Evolutionary conservation across 2,329 filamentous ascomycete species (phyloP).

Genomic region (Tolypocladium guangdongense): DNA sequence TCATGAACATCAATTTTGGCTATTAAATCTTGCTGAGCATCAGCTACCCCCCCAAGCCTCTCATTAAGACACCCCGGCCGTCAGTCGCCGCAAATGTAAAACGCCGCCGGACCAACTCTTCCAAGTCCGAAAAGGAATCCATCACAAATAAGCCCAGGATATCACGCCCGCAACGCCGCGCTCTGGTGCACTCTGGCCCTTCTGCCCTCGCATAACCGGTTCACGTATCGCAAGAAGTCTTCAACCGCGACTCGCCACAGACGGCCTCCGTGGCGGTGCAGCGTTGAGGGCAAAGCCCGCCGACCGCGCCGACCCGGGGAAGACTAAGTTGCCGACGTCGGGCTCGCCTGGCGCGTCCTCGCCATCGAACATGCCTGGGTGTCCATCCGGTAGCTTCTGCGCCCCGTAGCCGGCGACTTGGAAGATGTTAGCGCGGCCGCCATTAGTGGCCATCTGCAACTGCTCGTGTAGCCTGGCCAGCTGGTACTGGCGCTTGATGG

Average conservation of each 20-base stretch:
- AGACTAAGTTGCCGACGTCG: constrained; percentile 32
- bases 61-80: background rate
- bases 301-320: constrained; percentile 26
- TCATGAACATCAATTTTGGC: background rate
- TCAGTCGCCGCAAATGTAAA: background rate
- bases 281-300: constrained; percentile 34
- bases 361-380: constrained; percentile 32
- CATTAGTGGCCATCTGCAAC: constrained; percentile 54
- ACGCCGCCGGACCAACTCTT: background rate
- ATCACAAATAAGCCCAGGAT: background rate
- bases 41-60: background rate
- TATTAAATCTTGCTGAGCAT: background rate
- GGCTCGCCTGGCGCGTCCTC: constrained; percentile 50
- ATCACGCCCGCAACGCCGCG: background rate
- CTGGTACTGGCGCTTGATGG: constrained; percentile 53
- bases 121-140: background rate
- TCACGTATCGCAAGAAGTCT: background rate
- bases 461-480: constrained; percentile 54
- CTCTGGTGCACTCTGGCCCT: background rate
- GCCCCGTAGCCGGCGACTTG: constrained; percentile 45
- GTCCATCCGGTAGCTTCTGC: constrained; percentile 40
- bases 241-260: constrained; percentile 37
- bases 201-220: background rate
- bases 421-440: constrained; percentile 55
- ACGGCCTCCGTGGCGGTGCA: constrained; percentile 31